Percentiles rank a stretch among this genome's conserved stretches.
These are phyloP conservation scores for Ramaria sp. DNA, from an alignment of 768 basidiomycete species.

Conservation along the genomic window DNA sequence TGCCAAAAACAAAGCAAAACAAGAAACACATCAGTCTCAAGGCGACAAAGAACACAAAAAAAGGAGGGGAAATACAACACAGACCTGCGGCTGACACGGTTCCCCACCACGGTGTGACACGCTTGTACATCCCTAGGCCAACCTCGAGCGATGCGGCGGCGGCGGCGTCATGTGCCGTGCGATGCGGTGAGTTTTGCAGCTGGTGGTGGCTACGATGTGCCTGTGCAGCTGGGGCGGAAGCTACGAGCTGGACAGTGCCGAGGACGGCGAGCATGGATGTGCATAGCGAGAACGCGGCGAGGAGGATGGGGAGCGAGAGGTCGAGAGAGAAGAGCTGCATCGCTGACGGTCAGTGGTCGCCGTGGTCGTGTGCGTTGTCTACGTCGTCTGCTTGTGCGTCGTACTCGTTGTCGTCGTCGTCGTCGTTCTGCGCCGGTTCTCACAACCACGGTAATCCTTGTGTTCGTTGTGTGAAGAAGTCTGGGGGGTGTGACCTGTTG, in stretches of 20 bases:
- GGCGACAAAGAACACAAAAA: too few relatives aligned
- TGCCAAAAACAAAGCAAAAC: too few relatives aligned
- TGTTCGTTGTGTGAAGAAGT: too few relatives aligned
- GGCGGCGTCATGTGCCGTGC: not conserved
- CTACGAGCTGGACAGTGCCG: slow-evolving; percentile 7
- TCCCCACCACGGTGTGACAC: slow-evolving; percentile 6
- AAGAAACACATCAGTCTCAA: not conserved
- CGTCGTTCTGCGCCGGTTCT: too few relatives aligned
- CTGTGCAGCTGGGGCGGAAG: not conserved
- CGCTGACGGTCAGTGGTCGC: not conserved
- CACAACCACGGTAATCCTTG: too few relatives aligned
- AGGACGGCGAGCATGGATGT: slow-evolving; percentile 9
- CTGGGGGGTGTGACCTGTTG: too few relatives aligned
- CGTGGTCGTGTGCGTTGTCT: not conserved
- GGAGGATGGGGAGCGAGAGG: slow-evolving; percentile 8
- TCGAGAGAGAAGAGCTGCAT: slow-evolving; percentile 8
- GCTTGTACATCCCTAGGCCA: slow-evolving; percentile 5
- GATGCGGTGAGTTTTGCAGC: not conserved
- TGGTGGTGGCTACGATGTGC: not conserved
- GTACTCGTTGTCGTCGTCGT: not conserved
- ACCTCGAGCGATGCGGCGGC: not conserved
- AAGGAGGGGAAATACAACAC: too few relatives aligned
- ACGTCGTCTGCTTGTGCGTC: not conserved
- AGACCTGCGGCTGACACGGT: slow-evolving; percentile 5
- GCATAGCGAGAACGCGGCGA: slow-evolving; percentile 7